Evolutionary conservation across 768 basidiomycete genomes (phyloP).

Genomic region (Rhodotorula babjevae): DNA sequence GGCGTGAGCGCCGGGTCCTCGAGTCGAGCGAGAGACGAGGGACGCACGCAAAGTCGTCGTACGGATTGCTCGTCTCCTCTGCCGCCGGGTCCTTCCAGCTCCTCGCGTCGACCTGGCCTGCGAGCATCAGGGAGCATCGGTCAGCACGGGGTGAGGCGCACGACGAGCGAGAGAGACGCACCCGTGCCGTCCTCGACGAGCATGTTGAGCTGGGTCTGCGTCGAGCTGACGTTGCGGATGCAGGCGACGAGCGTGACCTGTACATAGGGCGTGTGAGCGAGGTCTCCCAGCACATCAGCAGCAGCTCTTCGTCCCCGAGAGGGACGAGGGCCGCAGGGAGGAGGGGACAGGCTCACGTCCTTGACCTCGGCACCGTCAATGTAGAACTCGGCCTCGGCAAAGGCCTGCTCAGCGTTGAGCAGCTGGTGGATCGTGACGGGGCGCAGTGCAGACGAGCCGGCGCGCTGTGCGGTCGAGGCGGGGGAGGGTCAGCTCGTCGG

Average conservation of each 20-base stretch:
- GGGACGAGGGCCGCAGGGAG: not conserved
- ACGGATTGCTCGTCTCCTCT: constrained; percentile 53
- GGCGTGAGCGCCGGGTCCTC: no score
- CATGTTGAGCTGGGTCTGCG: constrained; percentile 76
- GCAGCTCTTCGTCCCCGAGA: no score
- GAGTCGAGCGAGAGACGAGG: not conserved
- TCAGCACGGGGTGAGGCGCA: no score
- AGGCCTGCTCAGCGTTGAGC: constrained; percentile 67
- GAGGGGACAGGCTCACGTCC: constrained; percentile 55
- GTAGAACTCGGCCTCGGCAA: constrained; percentile 81
- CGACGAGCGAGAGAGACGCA: constrained; percentile 48
- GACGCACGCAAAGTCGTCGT: constrained; percentile 36
- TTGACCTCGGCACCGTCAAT: constrained; percentile 75
- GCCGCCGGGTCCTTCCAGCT: constrained; percentile 63
- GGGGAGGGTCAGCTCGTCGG: not conserved
- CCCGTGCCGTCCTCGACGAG: constrained; percentile 82
- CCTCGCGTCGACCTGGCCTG: constrained; percentile 48
- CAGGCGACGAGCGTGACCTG: constrained; percentile 72
- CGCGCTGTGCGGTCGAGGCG: constrained; percentile 11
- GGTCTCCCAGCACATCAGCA: no score
- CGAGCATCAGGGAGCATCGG: no score
- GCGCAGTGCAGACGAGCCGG: constrained; percentile 53
- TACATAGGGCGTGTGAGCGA: no score
- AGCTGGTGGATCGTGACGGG: constrained; percentile 77
- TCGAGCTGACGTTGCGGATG: constrained; percentile 62